Evolutionary conservation across 306 rosid genomes (phyloP), one percentile per base, ranked within the genome.

Genomic region (Fragaria iinumae): DNA sequence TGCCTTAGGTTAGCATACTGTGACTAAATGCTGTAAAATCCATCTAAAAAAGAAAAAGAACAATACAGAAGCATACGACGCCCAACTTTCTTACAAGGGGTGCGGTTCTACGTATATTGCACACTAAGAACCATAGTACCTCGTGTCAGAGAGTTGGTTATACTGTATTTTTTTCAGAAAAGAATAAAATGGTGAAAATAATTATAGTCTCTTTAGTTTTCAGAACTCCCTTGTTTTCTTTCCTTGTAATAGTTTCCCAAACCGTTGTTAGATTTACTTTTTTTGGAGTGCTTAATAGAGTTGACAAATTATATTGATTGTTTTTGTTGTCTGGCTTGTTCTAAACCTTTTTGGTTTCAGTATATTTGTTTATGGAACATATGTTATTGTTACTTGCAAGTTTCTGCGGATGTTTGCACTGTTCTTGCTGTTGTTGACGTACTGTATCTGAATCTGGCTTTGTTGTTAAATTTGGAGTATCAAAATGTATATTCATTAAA

Each of bases 1-100:
- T 64, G 47, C 47, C 36, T 75, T 53, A 76, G 67, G 67, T 43
- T 66, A 38, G 45, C 55, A 49, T 55, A 8, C 74, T 6, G 21
- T 64, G n/a, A 49, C 60, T 1, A 18, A 27, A 59, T 34, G 10
- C 21, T 70, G 68, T 80, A 49, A 23, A 62, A 29, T 69, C 59
- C 36, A 16, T 43, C 9, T 60, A 34, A 60, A 27, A 60, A 59
- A 5, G 21, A 29, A 25, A 44, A 12, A 5, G 8, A 32, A 14
- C 17, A 5, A 0, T 39, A 6, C 6, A n/a, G 0, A 62, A 60
- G 27, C 20, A 57, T 29, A 73, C 43, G 3, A 21, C 62, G 60
- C 56, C 17, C 44, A 5, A 43, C 68, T 57, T 57, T 57, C 25
- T 23, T 48, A 41, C 56, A 17, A 36, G 57, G 14, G 65, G 27